Base-by-base conservation (phyloP, 1,139 yeast genomes). In the Starmera stellimalicola region DNA sequence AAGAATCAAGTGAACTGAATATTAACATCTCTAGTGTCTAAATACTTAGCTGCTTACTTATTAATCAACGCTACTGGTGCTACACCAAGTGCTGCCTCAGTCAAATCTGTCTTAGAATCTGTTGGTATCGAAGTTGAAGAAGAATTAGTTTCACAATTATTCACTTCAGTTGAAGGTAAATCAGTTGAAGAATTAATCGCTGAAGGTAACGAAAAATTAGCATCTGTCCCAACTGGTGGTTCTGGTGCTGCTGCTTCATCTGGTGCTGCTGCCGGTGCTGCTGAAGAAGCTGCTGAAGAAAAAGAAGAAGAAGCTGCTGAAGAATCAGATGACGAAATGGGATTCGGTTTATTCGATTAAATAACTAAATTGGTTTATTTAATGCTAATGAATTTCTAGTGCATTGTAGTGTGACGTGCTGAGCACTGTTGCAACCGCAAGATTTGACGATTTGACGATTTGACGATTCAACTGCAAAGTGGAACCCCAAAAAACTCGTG, bases 41-140 rank as follows among this genome's bases (percentile, higher is more conserved):
- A 79, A 76, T 81, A 81, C 75, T 73, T 81, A 69, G 91, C 93
- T 70, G 88, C 93, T 68, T 81, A 81, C 75, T 74, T 81, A 66
- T 75, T 80, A 67, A 77, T 81, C 66, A 81, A 74, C 67, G 82
- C 81, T 65, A 83, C 88, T 64, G 91, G 91, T 63, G 62, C 80
- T 54, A 51, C 81, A 55, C 88, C 91, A 68, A 65, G 83, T 49
- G 77, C 84, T 53, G 68, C 75, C 52, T 82, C 78, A 61, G 70
- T 81, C 65, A 60, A 79, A 61, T 62, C 75, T 48, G 77, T 81
- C 55, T 71, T 81, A 61, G 74, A 76, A 57, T 65, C 88, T 40
- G 88, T 78, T 49, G 85, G 85, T 60, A 73, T 77, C 50, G 91
- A 81, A 61, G 79, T 73, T 58, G 91, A 81, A 60, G 76, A 75